These are phyloP conservation scores for Fraxinus quadrangulata DNA, from an alignment of 257 asterid species.

Conservation along the genomic window DNA sequence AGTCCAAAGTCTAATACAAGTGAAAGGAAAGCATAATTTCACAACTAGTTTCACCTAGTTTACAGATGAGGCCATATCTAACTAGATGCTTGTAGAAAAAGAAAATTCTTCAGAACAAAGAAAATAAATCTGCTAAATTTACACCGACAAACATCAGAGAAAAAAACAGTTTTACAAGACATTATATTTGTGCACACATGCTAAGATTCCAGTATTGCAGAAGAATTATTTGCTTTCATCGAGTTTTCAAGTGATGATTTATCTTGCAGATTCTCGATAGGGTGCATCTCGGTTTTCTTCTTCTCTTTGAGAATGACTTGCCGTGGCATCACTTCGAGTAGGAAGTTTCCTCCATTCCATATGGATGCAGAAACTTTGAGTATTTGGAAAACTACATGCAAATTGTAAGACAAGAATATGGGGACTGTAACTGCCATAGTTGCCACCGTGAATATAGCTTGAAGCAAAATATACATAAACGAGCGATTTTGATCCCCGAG, in stretches of 20 bases:
- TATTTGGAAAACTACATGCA: conserved; percentile 71
- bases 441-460: conserved; percentile 84
- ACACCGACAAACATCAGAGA: conserved; percentile 12
- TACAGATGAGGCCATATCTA: background rate
- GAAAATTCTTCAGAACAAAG: background rate
- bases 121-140: conserved; percentile 14
- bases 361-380: conserved; percentile 84
- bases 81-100: background rate
- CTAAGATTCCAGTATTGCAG: conserved; percentile 34
- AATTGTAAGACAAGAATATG: conserved; percentile 75
- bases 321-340: conserved; percentile 95
- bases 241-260: conserved; percentile 26
- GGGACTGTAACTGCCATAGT: conserved; percentile 88
- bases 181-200: conserved; percentile 20
- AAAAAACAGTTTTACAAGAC: conserved; percentile 14
- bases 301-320: conserved; percentile 82
- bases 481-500: conserved; percentile 90
- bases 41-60: conserved; percentile 3
- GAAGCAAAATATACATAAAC: conserved; percentile 88
- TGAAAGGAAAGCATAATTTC: background rate
- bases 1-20: background rate
- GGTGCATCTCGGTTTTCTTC: conserved; percentile 65
- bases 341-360: conserved; percentile 94
- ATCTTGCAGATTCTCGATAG: conserved; percentile 31
- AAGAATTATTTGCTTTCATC: conserved; percentile 3